These are phyloP conservation scores for Centaurea solstitialis DNA, from an alignment of 129 eudicot genomes.

Conservation along the genomic window DNA sequence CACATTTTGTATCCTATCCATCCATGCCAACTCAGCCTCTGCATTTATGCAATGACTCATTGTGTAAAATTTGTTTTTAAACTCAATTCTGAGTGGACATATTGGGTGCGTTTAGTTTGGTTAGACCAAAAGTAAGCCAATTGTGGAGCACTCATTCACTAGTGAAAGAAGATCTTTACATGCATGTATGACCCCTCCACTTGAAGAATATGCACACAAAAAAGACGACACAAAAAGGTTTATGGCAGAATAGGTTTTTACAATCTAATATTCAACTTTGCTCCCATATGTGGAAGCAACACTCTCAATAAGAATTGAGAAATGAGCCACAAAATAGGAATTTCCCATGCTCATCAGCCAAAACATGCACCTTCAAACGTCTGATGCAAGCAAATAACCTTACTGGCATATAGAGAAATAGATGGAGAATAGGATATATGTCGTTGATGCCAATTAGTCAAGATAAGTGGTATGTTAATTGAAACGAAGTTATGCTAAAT, in stretches of 20 bases:
- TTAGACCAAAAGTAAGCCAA: background rate
- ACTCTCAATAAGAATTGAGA: background rate
- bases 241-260: background rate
- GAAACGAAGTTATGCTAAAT: background rate
- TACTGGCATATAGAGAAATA: background rate
- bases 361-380: background rate
- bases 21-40: background rate
- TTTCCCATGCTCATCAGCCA: background rate
- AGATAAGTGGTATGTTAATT: background rate
- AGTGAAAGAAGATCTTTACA: background rate
- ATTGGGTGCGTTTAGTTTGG: background rate
- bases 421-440: background rate
- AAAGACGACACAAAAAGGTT: background rate
- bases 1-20: background rate
- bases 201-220: background rate
- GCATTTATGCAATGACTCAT: background rate
- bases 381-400: background rate
- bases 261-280: background rate
- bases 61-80: background rate
- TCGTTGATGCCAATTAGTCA: background rate
- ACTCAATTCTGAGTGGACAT: background rate
- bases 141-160: background rate
- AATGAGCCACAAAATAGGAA: background rate
- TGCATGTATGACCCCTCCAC: background rate
- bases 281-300: background rate